phyloP scores from a whole-genome alignment of 78 protist genomes.

The Guillardia theta region DNA sequence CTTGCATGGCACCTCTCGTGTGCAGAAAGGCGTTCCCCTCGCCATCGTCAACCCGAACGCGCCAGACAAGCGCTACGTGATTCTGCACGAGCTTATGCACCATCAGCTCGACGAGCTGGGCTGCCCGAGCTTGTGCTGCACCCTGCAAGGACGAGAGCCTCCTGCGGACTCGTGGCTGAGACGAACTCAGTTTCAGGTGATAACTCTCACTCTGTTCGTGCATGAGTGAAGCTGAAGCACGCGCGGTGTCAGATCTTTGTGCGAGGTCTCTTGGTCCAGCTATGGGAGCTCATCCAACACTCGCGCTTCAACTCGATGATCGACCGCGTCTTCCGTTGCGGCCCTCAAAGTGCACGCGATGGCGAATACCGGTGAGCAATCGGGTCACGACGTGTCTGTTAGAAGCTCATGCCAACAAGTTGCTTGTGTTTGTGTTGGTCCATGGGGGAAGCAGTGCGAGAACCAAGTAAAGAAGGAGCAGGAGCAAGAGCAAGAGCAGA shows the following conservation, averaged over 20 bases:
- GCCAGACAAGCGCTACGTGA: neutral
- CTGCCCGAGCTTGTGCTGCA: conserved; percentile 20
- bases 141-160: neutral
- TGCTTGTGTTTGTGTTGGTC: too few relatives aligned
- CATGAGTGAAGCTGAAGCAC: too few relatives aligned
- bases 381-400: too few relatives aligned
- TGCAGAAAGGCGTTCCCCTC: neutral
- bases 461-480: too few relatives aligned
- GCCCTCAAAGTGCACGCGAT: neutral
- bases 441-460: too few relatives aligned
- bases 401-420: too few relatives aligned
- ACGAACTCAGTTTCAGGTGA: neutral
- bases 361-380: neutral
- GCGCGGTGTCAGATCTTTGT: neutral
- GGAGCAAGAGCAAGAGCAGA: too few relatives aligned
- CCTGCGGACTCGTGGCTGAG: neutral
- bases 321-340: neutral
- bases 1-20: neutral
- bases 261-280: neutral
- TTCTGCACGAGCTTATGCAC: conserved; percentile 20
- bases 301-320: neutral
- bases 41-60: neutral
- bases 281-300: neutral
- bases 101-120: conserved; percentile 23
- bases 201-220: too few relatives aligned